A percentile compares a stretch with the other conserved stretches of the same genome.
Evolutionary conservation across 1,284 basidiomycete species (phyloP).

Genomic region (Hemileia vastatrix): DNA sequence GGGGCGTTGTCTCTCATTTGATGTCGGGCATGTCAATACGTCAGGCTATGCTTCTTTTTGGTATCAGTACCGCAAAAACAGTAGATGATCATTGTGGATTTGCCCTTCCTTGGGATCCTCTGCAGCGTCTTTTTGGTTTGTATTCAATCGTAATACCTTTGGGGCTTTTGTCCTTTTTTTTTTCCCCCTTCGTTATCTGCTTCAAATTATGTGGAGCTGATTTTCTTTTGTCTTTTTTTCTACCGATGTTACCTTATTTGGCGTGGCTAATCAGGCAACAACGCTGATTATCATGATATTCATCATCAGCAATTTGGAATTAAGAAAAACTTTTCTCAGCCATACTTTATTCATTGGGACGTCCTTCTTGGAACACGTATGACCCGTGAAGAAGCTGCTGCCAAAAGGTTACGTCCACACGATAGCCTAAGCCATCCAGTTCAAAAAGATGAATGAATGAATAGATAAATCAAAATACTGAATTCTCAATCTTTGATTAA

Average conservation of each 20-base stretch:
- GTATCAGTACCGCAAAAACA: constrained; percentile 78
- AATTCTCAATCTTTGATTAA: no score
- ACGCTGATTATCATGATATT: constrained; percentile 95
- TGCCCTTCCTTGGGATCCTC: constrained; percentile 71
- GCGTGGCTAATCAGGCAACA: constrained; percentile 77
- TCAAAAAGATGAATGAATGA: no score
- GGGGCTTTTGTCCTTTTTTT: not conserved
- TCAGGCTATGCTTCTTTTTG: constrained; percentile 68
- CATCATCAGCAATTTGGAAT: constrained; percentile 88
- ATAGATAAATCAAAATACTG: no score
- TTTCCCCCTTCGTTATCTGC: constrained; percentile 2
- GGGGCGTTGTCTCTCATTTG: constrained; percentile 67
- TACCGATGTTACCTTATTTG: constrained; percentile 31
- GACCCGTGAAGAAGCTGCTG: constrained; percentile 43
- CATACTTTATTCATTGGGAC: constrained; percentile 58
- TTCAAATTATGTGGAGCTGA: not conserved
- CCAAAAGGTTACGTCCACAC: no score
- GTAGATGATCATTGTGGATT: constrained; percentile 98
- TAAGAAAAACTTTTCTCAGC: constrained; percentile 92
- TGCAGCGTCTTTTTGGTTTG: constrained; percentile 24
- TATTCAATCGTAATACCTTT: no score
- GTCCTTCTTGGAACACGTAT: constrained; percentile 45
- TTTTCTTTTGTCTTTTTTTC: constrained; percentile 3
- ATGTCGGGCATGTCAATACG: constrained; percentile 64
- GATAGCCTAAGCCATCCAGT: no score